Percentiles rank a stretch among this genome's conserved stretches.
These are phyloP conservation scores for Colletotrichum falcatum DNA, from an alignment of 2,329 filamentous ascomycete genomes.

Conservation along the genomic window DNA sequence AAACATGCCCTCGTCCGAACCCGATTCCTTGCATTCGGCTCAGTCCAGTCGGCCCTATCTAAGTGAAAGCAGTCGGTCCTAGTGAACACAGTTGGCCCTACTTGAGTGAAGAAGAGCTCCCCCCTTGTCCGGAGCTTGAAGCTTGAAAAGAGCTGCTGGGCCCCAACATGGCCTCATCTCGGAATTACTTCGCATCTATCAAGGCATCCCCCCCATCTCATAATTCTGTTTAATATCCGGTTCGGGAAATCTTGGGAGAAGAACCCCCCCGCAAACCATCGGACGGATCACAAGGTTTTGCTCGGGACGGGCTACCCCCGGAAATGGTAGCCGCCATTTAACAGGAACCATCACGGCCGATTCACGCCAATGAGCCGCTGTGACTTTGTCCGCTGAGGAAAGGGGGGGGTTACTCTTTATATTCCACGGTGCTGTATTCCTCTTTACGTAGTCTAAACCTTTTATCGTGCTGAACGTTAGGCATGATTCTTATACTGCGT, in stretches of 20 bases:
- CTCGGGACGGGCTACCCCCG: background rate
- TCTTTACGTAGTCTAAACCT: too few relatives aligned
- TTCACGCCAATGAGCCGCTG: background rate
- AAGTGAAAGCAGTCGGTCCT: too few relatives aligned
- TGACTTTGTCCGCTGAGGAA: background rate
- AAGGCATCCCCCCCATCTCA: slow-evolving; percentile 13
- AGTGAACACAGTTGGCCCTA: too few relatives aligned
- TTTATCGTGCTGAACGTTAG: too few relatives aligned
- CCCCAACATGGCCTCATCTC: background rate
- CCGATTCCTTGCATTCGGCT: too few relatives aligned
- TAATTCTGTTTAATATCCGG: background rate
- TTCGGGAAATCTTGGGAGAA: background rate
- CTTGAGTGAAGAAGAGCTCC: too few relatives aligned
- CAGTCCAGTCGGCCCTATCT: too few relatives aligned
- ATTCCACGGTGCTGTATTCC: too few relatives aligned
- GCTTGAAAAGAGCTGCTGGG: too few relatives aligned
- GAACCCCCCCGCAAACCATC: slow-evolving; percentile 14
- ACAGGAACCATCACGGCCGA: background rate
- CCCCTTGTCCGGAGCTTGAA: too few relatives aligned
- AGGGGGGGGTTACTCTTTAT: background rate
- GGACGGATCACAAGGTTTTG: slow-evolving; percentile 25
- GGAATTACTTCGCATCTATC: slow-evolving; percentile 35
- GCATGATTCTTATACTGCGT: too few relatives aligned
- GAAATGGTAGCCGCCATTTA: background rate
- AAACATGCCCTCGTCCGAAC: too few relatives aligned